Conservation (phyloP, 1,284 basidiomycete genomes). For the Stygiomarasmius scandens region DNA sequence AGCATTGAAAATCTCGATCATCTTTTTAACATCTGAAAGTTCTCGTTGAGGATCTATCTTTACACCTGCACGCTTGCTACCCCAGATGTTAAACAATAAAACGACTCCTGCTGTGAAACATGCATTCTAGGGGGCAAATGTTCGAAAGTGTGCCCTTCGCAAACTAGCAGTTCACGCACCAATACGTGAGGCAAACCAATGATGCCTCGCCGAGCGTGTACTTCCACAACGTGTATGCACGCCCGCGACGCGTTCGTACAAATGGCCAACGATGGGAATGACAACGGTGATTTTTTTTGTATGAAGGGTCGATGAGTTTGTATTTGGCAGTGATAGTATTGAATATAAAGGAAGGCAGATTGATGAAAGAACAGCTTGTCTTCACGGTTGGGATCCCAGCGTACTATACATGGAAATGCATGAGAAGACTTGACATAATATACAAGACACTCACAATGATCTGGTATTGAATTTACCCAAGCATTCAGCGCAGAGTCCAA, state of each 20-base stretch:
- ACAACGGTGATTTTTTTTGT: constrained; percentile 12
- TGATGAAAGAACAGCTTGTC: constrained; percentile 16
- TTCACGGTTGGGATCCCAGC: constrained; percentile 12
- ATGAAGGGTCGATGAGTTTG: constrained; percentile 18
- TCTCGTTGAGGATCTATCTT: constrained; percentile 13
- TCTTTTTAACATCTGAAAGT: constrained; percentile 8
- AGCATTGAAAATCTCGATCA: constrained; percentile 8
- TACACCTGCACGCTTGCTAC: constrained; percentile 13
- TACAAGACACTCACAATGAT: constrained; percentile 15
- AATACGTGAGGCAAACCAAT: constrained; percentile 13
- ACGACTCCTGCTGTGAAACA: constrained; percentile 15
- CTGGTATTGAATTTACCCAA: constrained; percentile 16
- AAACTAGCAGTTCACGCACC: constrained; percentile 1
- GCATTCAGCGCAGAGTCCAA: constrained; percentile 16
- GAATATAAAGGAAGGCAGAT: constrained; percentile 14
- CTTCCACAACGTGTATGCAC: constrained; percentile 12
- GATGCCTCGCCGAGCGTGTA: constrained; percentile 6
- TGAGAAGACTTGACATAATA: neutral
- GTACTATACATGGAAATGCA: neutral
- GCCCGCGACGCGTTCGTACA: constrained; percentile 18
- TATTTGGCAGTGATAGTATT: constrained; percentile 17
- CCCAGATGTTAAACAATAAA: constrained; percentile 17
- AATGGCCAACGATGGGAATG: constrained; percentile 16
- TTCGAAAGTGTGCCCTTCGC: neutral
- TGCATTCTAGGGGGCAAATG: constrained; percentile 6